These are phyloP conservation scores for Phytopythium ostracodes DNA, from an alignment of 352 stramenopile species.

Conservation along the genomic window DNA sequence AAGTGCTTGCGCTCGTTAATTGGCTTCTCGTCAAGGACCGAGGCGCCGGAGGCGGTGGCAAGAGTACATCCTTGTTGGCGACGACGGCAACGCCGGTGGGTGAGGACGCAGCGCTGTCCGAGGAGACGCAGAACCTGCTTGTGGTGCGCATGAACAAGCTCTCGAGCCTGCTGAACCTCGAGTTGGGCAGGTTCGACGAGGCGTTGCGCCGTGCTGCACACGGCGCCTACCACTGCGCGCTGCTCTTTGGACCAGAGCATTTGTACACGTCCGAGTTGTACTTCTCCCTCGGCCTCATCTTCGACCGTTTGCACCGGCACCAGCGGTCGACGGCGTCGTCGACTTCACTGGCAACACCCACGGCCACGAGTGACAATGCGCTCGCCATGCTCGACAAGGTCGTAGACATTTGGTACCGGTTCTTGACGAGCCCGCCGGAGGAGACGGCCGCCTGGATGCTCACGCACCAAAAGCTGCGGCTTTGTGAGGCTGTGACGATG, in stretches of 20 bases:
- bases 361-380: constrained; percentile 31
- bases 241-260: constrained; percentile 68
- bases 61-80: neutral
- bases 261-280: constrained; percentile 74
- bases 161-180: constrained; percentile 54
- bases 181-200: constrained; percentile 42
- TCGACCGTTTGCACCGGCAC: constrained; percentile 39
- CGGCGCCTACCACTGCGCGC: constrained; percentile 64
- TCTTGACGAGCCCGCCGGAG: constrained; percentile 64
- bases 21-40: constrained; percentile 67
- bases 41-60: constrained; percentile 13
- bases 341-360: neutral
- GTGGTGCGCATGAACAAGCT: constrained; percentile 75
- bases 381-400: constrained; percentile 75
- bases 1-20: constrained; percentile 65
- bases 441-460: constrained; percentile 63
- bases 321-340: constrained; percentile 14
- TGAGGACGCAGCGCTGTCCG: constrained; percentile 21
- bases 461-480: constrained; percentile 46
- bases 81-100: constrained; percentile 3
- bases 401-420: constrained; percentile 77
- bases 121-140: constrained; percentile 60
- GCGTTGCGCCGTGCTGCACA: constrained; percentile 58
- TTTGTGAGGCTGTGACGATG: constrained; percentile 56
- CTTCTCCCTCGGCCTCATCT: constrained; percentile 64